Evolutionary conservation across 371 early-diverging fungal species (phyloP).

Genomic region (Syncephalastrum racemosum): DNA sequence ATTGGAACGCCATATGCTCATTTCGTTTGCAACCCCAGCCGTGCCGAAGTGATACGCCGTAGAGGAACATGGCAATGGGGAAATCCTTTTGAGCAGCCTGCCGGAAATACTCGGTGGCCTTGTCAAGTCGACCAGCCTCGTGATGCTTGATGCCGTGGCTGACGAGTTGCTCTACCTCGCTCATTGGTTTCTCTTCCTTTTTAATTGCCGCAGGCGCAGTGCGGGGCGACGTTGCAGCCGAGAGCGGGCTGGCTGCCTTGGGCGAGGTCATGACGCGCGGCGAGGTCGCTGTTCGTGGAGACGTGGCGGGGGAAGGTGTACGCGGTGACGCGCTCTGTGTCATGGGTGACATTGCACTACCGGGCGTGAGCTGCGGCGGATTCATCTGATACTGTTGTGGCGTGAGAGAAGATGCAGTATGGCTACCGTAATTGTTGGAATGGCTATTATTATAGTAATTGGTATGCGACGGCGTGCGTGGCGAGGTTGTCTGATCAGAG

Average conservation of each 20-base stretch:
- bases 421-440: conserved; percentile 3
- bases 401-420: conserved; percentile 2
- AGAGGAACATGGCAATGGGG: conserved; percentile 76
- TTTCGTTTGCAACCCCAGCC: conserved; percentile 78
- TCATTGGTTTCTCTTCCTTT: background rate
- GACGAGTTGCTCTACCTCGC: conserved; percentile 24
- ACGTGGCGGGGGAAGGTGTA: conserved; percentile 23
- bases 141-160: conserved; percentile 53
- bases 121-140: conserved; percentile 62
- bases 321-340: conserved; percentile 15
- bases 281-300: conserved; percentile 12
- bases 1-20: conserved; percentile 67
- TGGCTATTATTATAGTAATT: background rate
- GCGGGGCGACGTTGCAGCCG: conserved; percentile 11
- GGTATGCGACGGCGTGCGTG: conserved; percentile 3
- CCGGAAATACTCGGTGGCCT: conserved; percentile 70
- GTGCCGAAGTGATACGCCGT: conserved; percentile 74
- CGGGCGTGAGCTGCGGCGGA: conserved; percentile 8
- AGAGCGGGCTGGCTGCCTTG: conserved; percentile 1
- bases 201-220: conserved; percentile 6
- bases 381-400: background rate
- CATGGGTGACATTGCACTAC: conserved; percentile 2
- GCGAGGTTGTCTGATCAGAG: conserved; percentile 22
- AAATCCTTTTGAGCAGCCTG: conserved; percentile 61
- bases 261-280: conserved; percentile 4